Conservation (phyloP, 2,329 filamentous ascomycete species). For the Aspergillus clavatus region DNA sequence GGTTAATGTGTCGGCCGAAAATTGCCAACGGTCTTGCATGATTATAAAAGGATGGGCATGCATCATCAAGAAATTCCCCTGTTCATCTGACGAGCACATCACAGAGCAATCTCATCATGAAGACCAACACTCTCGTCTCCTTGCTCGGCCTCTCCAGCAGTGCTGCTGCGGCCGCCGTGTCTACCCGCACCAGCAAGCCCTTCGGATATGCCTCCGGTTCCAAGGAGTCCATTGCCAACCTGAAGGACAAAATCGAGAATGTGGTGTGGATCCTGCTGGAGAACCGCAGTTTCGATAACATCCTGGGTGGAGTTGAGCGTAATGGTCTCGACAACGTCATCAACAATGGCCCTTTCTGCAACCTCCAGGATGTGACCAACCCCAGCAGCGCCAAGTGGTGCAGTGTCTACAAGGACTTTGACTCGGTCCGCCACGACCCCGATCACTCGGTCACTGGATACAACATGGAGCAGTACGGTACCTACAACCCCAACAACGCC, state of each 20-base stretch:
- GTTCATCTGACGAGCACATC: background rate
- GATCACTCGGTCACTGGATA: slow-evolving; percentile 38
- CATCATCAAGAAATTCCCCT: no score
- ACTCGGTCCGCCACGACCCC: slow-evolving; percentile 39
- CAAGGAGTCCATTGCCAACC: slow-evolving; percentile 26
- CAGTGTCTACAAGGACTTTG: slow-evolving; percentile 31
- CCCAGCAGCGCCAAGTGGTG: slow-evolving; percentile 20
- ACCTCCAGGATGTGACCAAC: slow-evolving; percentile 33
- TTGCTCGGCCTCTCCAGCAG: slow-evolving; percentile 4
- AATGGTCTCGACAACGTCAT: slow-evolving; percentile 37
- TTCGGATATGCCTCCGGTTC: slow-evolving; percentile 25
- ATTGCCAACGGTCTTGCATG: background rate
- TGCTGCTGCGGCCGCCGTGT: slow-evolving; percentile 4
- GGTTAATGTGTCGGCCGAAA: no score
- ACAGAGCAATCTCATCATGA: background rate
- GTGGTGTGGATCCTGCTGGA: slow-evolving; percentile 36
- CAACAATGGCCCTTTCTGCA: slow-evolving; percentile 39
- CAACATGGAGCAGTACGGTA: slow-evolving; percentile 41
- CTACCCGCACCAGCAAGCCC: background rate
- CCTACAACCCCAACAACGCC: slow-evolving; percentile 32
- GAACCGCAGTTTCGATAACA: slow-evolving; percentile 36
- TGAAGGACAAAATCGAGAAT: slow-evolving; percentile 33
- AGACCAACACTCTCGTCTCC: slow-evolving; percentile 2
- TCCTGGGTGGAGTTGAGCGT: slow-evolving; percentile 37
- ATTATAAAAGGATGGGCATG: background rate